Evolutionary conservation across 106 monocot species (phyloP), one percentile per base, ranked within the genome.

Genomic region (Dendrobium catenatum): DNA sequence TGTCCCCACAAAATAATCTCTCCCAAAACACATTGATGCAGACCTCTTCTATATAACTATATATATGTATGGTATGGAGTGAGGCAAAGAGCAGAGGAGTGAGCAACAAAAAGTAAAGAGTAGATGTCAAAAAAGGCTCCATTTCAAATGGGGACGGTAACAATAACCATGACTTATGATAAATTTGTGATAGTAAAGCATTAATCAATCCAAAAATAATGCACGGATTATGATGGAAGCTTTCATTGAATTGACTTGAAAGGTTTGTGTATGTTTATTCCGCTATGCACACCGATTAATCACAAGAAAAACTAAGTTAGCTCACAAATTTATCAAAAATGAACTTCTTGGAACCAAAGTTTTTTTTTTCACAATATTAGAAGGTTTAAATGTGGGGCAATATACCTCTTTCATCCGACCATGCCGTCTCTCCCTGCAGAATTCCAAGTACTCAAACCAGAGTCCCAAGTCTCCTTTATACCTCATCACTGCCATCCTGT

Each of bases 371-470:
- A 37, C 15, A 26, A 4, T 70, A 37, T 29, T 13, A 70, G 15
- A 70, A 16, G 70, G 70, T 5, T 37, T 10, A 70, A 37, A 40
- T 33, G 70, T 33, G 37, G 11, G 16, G 13, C 15, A 11, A 40
- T 42, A 22, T n/a, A 89, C 94, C 90, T 94, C 70, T 59, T 88
- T 98, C 97, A 98, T 94, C 68, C 88, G 54, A 8, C 93, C 94
- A 82, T 94, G 88, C 48, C 81, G 80, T 18, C 67, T 79, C 81
- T 80, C 81, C 66, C 93, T 72, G 72, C 94, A 98, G 73, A 91
- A 98, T 80, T 98, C 97, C 20, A 94, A 83, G 42, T 98, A 98
- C 70, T 76, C 67, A 72, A 98, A 94, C 97, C 97, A 98, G 6
- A 98, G 81, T 20, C 84, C 86, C 83, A 98, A 81, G 78, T 98